A percentile compares a stretch with the other conserved stretches of the same genome.
These are phyloP conservation scores for Agaricus blazei DNA, from an alignment of 768 basidiomycete genomes.

Conservation along the genomic window DNA sequence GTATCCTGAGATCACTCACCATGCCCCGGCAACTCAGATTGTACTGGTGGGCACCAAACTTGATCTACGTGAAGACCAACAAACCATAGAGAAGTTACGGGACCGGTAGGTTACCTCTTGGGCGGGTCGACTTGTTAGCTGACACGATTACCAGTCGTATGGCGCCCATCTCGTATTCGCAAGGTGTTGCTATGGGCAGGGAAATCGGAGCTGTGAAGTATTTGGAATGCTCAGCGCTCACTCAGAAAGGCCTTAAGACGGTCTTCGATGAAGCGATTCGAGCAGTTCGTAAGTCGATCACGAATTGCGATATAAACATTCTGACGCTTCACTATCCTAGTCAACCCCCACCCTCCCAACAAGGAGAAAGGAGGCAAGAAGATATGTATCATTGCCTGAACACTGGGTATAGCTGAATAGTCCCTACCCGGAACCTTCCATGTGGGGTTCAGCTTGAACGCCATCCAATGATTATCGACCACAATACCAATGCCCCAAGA, in stretches of 20 bases:
- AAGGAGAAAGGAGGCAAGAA: conserved; percentile 47
- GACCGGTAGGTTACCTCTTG: conserved; percentile 57
- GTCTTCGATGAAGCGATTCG: conserved; percentile 99
- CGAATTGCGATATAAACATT: background rate
- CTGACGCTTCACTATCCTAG: conserved; percentile 27
- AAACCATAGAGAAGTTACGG: conserved; percentile 87
- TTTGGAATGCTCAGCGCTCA: conserved; percentile 91
- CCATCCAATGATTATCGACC: too few species aligned
- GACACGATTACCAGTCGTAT: conserved; percentile 58
- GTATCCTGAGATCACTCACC: conserved; percentile 97
- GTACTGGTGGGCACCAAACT: conserved; percentile 96
- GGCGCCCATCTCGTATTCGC: conserved; percentile 89
- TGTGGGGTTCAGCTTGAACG: too few species aligned
- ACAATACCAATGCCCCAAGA: too few species aligned
- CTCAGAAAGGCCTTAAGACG: conserved; percentile 97
- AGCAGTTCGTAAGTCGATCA: conserved; percentile 72
- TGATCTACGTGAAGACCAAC: conserved; percentile 93
- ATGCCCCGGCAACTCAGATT: conserved; percentile 90
- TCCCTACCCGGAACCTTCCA: background rate
- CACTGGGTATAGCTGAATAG: conserved; percentile 14
- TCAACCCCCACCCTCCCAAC: conserved; percentile 67
- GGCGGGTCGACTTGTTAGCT: conserved; percentile 6
- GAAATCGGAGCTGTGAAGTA: conserved; percentile 97
- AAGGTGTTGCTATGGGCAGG: conserved; percentile 86
- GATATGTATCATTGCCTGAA: conserved; percentile 72